Base-by-base conservation (phyloP, 2,329 filamentous ascomycete genomes). In the Talaromyces marneffei region DNA sequence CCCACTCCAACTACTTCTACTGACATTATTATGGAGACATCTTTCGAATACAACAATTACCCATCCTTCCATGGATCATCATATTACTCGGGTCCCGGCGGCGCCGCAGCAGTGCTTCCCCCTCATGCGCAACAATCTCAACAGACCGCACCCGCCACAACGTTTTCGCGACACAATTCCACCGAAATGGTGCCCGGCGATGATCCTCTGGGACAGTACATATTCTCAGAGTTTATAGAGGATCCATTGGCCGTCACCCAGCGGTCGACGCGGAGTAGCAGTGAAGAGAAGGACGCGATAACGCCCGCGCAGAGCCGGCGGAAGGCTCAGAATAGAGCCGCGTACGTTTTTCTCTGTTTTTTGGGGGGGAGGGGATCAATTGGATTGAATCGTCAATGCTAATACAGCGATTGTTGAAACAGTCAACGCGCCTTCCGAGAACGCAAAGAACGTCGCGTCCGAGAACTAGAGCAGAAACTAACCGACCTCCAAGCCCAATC, bases 391-490 rank as follows among this genome's bases (percentile, higher is more conserved):
- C 8, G 3, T 42, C 4, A 18, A 5, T 16, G 31, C 18, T 25
- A 23, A 57, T 10, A 1, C n/a, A n/a, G n/a, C 12, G 10, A 10
- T 5, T n/a, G 18, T 10, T 14, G 16, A 12, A 55, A 61, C 62
- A 97, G 93, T 53, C 94, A 97, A 82, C 88, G 93, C 68, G 93
- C 94, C 33, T 97, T 97, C 75, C 91, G 93, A 63, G 93, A 97
- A 76, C 88, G 93, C 67, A 97, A 97, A 76, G 93, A 97, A 74
- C 88, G 87, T 62, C 92, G 96, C 71, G 92, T 97, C 65, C 92
- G 92, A 74, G 92, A 97, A 64, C 87, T 97, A 25, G 92, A 97
- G 76, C 85, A 86, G 61, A 94, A 96, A 73, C 86, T 97, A 29
- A 87, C 85, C 55, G 82, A 80, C 54, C 85, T 97, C 33, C 89